These are phyloP conservation scores for Lignosus rhinocerotis DNA, from an alignment of 1,284 basidiomycete species.

Conservation along the genomic window DNA sequence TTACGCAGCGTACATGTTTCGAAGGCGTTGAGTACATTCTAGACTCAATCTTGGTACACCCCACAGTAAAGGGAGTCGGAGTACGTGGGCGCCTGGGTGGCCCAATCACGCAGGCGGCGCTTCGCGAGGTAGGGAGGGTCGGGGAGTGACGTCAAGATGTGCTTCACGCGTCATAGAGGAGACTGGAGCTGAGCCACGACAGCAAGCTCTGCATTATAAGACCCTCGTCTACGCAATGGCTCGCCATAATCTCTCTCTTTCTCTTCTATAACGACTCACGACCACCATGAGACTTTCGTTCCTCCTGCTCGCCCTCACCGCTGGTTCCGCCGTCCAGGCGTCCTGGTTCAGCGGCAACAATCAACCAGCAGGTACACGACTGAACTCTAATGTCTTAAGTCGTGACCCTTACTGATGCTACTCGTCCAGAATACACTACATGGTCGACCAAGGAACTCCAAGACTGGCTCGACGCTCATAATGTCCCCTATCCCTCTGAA, in stretches of 20 bases:
- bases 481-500: conserved; percentile 46
- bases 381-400: too few relatives aligned
- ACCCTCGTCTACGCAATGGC: neutral
- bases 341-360: conserved; percentile 52
- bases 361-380: conserved; percentile 18
- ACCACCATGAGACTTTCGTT: conserved; percentile 43
- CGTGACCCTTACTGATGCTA: neutral
- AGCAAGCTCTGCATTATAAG: conserved; percentile 5
- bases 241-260: conserved; percentile 11
- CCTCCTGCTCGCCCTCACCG: conserved; percentile 37
- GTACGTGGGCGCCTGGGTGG: neutral
- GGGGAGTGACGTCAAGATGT: conserved; percentile 11
- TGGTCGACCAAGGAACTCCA: conserved; percentile 48
- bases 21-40: too few relatives aligned
- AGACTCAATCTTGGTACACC: too few relatives aligned
- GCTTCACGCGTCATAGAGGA: conserved; percentile 17
- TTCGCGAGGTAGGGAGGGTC: neutral
- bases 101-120: neutral
- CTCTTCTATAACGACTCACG: conserved; percentile 14
- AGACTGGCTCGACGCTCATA: conserved; percentile 73
- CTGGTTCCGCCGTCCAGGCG: conserved; percentile 42
- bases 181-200: conserved; percentile 7
- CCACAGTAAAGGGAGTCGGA: too few relatives aligned
- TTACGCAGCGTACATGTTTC: too few relatives aligned
- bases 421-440: conserved; percentile 18